phyloP scores from a whole-genome alignment of 1,139 yeast species.

The Saccharomycopsis hybrid region DNA sequence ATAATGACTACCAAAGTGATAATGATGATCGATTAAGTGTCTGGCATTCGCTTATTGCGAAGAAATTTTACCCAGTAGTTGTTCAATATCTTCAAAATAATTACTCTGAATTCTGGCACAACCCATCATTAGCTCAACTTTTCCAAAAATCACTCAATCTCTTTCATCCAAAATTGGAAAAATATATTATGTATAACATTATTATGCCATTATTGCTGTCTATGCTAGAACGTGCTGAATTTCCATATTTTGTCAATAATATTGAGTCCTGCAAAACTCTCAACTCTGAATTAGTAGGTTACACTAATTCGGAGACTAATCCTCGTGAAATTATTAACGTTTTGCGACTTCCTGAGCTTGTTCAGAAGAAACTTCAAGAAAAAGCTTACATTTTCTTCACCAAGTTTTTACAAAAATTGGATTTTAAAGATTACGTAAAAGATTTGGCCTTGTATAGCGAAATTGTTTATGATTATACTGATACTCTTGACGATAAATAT shows the following conservation, averaged over 20 bases:
- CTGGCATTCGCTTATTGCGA: constrained; percentile 9
- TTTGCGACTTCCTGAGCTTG: neutral
- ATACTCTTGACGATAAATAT: no score
- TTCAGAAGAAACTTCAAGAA: neutral
- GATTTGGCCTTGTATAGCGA: no score
- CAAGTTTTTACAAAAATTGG: neutral
- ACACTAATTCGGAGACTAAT: neutral
- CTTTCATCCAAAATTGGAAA: neutral
- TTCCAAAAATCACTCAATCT: neutral
- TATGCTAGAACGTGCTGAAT: no score
- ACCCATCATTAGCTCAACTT: neutral
- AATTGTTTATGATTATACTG: no score
- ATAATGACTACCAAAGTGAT: no score
- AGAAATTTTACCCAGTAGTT: constrained; percentile 2
- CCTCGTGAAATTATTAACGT: no score
- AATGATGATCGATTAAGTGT: no score
- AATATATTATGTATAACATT: constrained; percentile 1
- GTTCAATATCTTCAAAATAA: constrained; percentile 2
- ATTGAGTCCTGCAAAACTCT: neutral
- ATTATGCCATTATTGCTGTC: neutral
- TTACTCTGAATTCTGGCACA: neutral
- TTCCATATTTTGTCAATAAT: neutral
- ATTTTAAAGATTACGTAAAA: no score
- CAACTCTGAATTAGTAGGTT: neutral
- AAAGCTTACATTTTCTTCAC: neutral